phyloP scores from a whole-genome alignment of 305 asterid genomes.

The Fraxinus xanthoxyloides region DNA sequence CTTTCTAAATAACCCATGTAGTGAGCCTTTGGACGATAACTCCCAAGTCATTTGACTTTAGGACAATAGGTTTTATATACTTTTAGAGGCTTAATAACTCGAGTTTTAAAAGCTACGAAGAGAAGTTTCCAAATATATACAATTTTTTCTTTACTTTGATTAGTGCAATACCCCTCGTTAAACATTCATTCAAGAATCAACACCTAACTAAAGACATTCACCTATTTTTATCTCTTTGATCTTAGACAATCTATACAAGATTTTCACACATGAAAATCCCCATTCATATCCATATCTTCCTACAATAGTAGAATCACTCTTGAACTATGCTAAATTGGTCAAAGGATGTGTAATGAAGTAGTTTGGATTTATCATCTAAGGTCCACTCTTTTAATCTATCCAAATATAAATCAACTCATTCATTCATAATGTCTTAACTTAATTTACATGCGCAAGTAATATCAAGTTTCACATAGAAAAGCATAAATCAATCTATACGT shows the following conservation, averaged over 20 bases:
- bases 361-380: neutral
- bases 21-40: too few species aligned
- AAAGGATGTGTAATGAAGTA: too few species aligned
- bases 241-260: neutral
- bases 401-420: neutral
- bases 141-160: too few species aligned
- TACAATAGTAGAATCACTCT: neutral
- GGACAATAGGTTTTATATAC: too few species aligned
- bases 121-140: neutral
- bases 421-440: neutral
- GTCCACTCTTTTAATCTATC: too few species aligned
- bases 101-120: too few species aligned
- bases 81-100: too few species aligned
- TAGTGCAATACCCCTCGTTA: neutral
- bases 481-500: neutral
- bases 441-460: neutral
- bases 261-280: neutral
- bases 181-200: neutral
- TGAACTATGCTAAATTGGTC: neutral
- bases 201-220: too few species aligned
- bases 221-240: neutral
- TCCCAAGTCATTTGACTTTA: too few species aligned
- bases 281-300: neutral
- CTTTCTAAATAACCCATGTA: too few species aligned
- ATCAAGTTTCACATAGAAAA: neutral